Base-by-base conservation (phyloP, 306 rosid genomes). In the Morella rubra region DNA sequence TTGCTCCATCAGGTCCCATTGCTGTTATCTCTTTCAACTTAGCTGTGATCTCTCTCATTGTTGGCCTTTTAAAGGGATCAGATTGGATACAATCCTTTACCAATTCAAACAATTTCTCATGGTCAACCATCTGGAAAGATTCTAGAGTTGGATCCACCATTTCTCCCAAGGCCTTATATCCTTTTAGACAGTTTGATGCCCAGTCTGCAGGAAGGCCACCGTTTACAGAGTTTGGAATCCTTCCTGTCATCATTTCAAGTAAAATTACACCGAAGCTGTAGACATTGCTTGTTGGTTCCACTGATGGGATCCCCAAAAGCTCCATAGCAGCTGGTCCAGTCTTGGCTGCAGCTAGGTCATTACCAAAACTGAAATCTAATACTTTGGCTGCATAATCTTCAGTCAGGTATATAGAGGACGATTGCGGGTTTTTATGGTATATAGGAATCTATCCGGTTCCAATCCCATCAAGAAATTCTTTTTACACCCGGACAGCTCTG, bases 301-400 rank as follows among this genome's bases (percentile, higher is more conserved):
- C 74, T 53, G 85, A 65, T 46, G 82, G 69, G 64, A 77, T 83
- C 82, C 88, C 89, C 54, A 64, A 20, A 55, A 67, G 83, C 72
- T 85, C 77, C 47, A 69, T 45, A 72, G 81, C 66, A 46, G 79
- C 81, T 20, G 85, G 76, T 75, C 70, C 75, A 69, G 80, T 85
- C 83, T 77, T 84, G 66, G 81, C 22, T 59, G 85, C 77, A 44
- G 78, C 81, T 69, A 71, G 78, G 76, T 89, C 91, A 58, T 79
- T 84, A 93, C 90, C 89, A 79, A 86, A 86, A 89, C 89, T 72
- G 12, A 92, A 89, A 76, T 90, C 97, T 16, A 96, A 92, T 76
- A 92, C 16, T 73, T 95, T 91, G 44, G 97, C 96, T 6, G 98
- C 98, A 12, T 89, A 89, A 73, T 95, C 98, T 85, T 95, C 98